Conservation (phyloP, 164 flowering plant species). For the Tinospora cordifolia region DNA sequence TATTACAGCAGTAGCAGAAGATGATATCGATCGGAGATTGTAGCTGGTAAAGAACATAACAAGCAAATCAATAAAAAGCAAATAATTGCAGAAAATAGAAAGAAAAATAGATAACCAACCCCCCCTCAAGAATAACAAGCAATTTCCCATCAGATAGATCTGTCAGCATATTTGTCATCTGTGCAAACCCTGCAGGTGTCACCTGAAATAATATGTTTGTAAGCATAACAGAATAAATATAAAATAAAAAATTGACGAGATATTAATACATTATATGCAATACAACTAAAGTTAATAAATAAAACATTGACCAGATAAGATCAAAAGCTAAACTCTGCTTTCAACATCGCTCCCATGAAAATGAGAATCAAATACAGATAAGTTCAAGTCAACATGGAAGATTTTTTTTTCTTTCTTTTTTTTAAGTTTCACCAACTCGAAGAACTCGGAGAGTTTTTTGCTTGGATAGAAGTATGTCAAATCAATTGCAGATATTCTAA, state of each 20-base stretch:
- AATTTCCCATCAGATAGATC: constrained; percentile 65
- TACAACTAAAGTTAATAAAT: no score
- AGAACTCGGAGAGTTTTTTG: no score
- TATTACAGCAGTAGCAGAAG: constrained; percentile 83
- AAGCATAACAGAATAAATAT: background rate
- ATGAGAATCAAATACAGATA: no score
- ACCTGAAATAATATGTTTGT: constrained; percentile 41
- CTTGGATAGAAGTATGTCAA: no score
- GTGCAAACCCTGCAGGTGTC: constrained; percentile 87
- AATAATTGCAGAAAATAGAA: constrained; percentile 1
- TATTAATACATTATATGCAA: background rate
- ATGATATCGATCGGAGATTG: constrained; percentile 91
- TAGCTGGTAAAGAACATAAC: constrained; percentile 44
- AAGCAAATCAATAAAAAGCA: background rate
- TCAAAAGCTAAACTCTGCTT: no score
- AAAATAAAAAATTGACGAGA: background rate
- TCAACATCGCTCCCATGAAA: no score
- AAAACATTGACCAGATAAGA: no score
- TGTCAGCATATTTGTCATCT: constrained; percentile 73
- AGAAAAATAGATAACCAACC: constrained; percentile 45
- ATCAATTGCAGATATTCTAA: no score
- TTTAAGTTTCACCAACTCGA: no score
- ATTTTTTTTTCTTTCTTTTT: no score
- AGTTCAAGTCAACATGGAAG: no score
- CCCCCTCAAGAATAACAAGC: constrained; percentile 97